Percentiles rank a stretch among this genome's conserved stretches.
Conservation (phyloP, 176 grass and related monocot species). For the Bonia amplexicaulis region DNA sequence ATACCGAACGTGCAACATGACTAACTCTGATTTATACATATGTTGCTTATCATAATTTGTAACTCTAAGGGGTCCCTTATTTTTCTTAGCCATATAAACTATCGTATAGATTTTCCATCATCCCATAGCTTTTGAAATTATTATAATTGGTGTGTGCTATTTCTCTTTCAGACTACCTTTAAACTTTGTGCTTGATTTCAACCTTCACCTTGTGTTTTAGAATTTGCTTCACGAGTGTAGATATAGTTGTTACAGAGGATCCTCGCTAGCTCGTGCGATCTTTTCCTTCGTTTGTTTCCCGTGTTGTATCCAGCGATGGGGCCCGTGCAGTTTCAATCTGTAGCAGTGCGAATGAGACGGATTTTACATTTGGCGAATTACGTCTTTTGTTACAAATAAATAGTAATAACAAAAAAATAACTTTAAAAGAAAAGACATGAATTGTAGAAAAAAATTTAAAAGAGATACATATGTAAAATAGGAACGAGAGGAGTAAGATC, state of each 20-base stretch:
- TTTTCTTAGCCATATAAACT: too few relatives aligned
- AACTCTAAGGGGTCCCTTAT: too few relatives aligned
- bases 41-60: background rate
- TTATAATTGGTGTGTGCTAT: background rate
- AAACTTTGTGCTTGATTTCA: background rate
- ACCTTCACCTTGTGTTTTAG: background rate
- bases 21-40: background rate
- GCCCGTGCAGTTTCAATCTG: background rate
- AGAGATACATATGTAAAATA: too few relatives aligned
- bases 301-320: background rate
- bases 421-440: too few relatives aligned
- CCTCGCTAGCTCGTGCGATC: background rate
- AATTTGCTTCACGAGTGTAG: background rate
- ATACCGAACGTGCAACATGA: background rate
- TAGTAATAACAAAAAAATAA: too few relatives aligned
- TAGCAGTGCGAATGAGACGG: background rate
- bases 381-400: too few relatives aligned
- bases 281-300: background rate
- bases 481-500: rapidly evolving
- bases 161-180: background rate
- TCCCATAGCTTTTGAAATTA: too few relatives aligned
- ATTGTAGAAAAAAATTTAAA: too few relatives aligned
- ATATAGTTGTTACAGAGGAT: slow-evolving; percentile 2
- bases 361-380: background rate
- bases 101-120: too few relatives aligned